These are phyloP conservation scores for Myriosclerotinia curreyana DNA, from an alignment of 2,329 filamentous ascomycete species.

Conservation along the genomic window DNA sequence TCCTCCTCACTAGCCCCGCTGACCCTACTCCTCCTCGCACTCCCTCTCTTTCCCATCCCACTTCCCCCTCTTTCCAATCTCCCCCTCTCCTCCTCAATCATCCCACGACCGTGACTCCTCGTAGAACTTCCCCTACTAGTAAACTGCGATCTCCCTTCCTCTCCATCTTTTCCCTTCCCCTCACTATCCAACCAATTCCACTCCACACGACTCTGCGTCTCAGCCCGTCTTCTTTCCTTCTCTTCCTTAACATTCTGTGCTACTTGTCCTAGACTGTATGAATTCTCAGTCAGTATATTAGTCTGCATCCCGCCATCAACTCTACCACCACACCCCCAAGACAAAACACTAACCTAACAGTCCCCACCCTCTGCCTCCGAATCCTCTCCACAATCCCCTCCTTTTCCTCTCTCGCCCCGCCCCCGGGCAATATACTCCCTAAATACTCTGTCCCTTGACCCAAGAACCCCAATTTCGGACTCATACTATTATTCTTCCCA, in stretches of 20 bases:
- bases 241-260: conserved; percentile 4
- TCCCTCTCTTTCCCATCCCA: too few species aligned
- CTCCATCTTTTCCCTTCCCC: neutral
- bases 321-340: neutral
- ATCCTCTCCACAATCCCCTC: conserved; percentile 32
- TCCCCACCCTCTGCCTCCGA: conserved; percentile 27
- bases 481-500: neutral
- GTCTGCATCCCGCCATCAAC: neutral
- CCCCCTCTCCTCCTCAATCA: neutral
- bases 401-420: conserved; percentile 3
- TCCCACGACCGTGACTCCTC: neutral
- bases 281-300: neutral
- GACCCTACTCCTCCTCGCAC: neutral
- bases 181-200: conserved; percentile 12
- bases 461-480: conserved; percentile 8
- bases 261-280: conserved; percentile 3
- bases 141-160: neutral
- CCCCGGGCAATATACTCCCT: conserved; percentile 4
- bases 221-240: conserved; percentile 1
- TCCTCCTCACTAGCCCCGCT: neutral
- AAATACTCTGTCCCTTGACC: conserved; percentile 15
- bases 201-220: neutral
- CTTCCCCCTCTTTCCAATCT: neutral
- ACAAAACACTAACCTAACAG: neutral
- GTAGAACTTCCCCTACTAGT: neutral